Evolutionary conservation across 805 yeast genomes (phyloP), one percentile per base, ranked within the genome.

Genomic region (Candida bentonensis): DNA sequence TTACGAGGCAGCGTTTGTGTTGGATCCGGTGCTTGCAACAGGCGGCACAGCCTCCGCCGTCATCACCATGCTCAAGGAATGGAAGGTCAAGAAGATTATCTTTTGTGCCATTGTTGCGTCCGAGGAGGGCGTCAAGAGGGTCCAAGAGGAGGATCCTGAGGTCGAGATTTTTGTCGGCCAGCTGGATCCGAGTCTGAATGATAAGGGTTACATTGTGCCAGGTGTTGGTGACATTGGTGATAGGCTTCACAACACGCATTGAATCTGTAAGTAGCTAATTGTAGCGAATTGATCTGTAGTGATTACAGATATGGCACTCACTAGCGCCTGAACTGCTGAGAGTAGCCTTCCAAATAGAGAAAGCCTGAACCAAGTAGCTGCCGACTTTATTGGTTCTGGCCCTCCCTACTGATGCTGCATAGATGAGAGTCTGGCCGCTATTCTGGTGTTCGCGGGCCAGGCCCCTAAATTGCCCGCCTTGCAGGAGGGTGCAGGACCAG

Each of bases 201-300:
- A 44, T 15, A 45, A 42, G 26, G 64, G 63, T 9, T 56, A 51
- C 47, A 52, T 60, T 42, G 42, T 60, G 5, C 64, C 64, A 21
- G 64, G 64, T 21, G 44, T 60, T 21, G 63, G 64, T 23, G 63
- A 59, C 43, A 57, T 59, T 30, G 64, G 64, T 3, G 62, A 58
- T 44, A 49, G 63, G 3, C 49, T 59, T 21, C 47, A 49, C 45
- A 43, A 49, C 22, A 48, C 57, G 13, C 20, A 30, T 30, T 30
- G n/a, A n/a, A n/a, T n/a, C n/a, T n/a, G n/a, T n/a, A n/a, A n/a
- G n/a, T n/a, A n/a, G n/a, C n/a, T n/a, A n/a, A n/a, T n/a, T n/a
- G n/a, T n/a, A n/a, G n/a, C n/a, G n/a, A n/a, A n/a, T n/a, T n/a
- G n/a, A n/a, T n/a, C n/a, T n/a, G n/a, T n/a, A n/a, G n/a, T n/a